A percentile compares a stretch with the other conserved stretches of the same genome.
Evolutionary conservation across 306 rosid species (phyloP).

Genomic region (Mucuna pruriens): DNA sequence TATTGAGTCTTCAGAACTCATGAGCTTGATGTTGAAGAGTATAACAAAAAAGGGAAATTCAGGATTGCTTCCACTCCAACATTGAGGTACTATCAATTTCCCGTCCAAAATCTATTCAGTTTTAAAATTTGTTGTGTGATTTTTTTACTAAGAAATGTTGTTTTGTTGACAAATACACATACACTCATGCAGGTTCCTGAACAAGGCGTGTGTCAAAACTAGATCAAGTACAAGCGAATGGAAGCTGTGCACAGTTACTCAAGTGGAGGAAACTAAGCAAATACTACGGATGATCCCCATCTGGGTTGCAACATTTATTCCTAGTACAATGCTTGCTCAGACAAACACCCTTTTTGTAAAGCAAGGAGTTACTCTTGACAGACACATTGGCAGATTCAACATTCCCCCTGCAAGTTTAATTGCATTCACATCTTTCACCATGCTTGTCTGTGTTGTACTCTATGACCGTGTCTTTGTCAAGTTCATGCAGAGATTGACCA

Average conservation of each 20-base stretch:
- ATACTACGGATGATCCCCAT: constrained; percentile 71
- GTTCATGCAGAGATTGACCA: constrained; percentile 43
- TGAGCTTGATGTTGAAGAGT: constrained; percentile 59
- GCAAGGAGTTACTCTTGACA: constrained; percentile 68
- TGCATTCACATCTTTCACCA: constrained; percentile 55
- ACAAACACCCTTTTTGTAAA: constrained; percentile 61
- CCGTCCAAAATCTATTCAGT: background rate
- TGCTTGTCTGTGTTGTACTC: constrained; percentile 56
- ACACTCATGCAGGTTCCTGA: constrained; percentile 53
- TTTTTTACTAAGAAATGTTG: background rate
- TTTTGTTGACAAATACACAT: background rate
- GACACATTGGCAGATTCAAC: constrained; percentile 61
- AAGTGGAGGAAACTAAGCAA: constrained; percentile 84
- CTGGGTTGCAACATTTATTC: constrained; percentile 57
- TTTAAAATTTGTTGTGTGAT: background rate
- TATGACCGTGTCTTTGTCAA: constrained; percentile 68
- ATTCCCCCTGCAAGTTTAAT: constrained; percentile 69
- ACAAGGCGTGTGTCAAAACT: constrained; percentile 63
- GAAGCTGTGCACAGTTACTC: constrained; percentile 67
- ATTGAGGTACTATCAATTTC: constrained; percentile 48
- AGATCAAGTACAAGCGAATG: constrained; percentile 45
- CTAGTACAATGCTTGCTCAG: constrained; percentile 55
- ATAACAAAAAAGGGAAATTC: constrained; percentile 48
- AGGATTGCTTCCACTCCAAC: constrained; percentile 59
- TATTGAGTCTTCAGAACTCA: constrained; percentile 59